Base-by-base conservation (phyloP, 1,284 basidiomycete species). In the Sanguinoderma infundibulare region DNA sequence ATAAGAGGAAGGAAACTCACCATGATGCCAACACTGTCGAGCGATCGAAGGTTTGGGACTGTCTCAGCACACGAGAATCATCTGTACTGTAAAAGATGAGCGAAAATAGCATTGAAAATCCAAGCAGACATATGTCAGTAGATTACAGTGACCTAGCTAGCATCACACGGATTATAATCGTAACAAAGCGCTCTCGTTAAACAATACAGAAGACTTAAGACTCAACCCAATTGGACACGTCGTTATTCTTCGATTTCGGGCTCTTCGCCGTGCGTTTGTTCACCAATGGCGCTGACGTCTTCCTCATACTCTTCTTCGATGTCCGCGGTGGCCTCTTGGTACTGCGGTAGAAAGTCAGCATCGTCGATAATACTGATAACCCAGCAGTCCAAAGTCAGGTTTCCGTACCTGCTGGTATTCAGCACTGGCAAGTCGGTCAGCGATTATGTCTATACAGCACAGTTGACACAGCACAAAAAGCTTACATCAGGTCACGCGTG, bases 401-500 rank as follows among this genome's bases (percentile, higher is more conserved):
- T 3, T 20, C 34, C 73, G 63, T 69, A 84, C 86, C 77, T 88
- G 90, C 72, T 91, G 88, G 73, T 91, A 91, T 70, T 91, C 89
- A 57, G 87, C 78, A 70, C 88, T 90, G 62, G 36, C 59, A 17
- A 76, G 67, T 84, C 86, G 52, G 44, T 57, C 49, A 62, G 57
- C 53, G 57, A 36, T 28, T 4, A 22, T 34, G 34, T 10, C 20
- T 32, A 3, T 3, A 51, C 12, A 22, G 9, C 34, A 51, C 14
- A 8, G 5, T 14, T 10, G 14, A 14, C 10, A 35, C 20, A 9
- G 14, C 5, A 22, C 2, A 40, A 59, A 51, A 78, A n/a, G n/a
- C 92, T 73, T 75, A 92, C 90, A 95, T 87, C 46, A 95, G 73
- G 78, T 95, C 93, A n/a, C 83, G 83, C 15, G 85, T 79, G 72